A percentile compares a stretch with the other conserved stretches of the same genome.
phyloP scores from a whole-genome alignment of 2,329 filamentous ascomycete genomes.

The Pseudonectria buxi region DNA sequence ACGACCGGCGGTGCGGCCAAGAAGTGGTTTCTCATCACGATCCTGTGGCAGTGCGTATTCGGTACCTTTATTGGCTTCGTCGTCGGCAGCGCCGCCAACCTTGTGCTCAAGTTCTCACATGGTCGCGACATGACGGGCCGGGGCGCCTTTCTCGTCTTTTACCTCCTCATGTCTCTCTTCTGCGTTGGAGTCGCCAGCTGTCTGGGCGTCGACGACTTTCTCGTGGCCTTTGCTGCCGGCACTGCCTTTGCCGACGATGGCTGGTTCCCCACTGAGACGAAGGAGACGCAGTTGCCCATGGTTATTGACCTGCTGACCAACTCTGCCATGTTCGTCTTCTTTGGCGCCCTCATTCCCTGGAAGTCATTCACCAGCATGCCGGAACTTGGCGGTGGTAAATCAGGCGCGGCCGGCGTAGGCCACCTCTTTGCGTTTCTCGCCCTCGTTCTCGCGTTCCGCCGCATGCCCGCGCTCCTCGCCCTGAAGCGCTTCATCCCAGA shows the following conservation, averaged over 20 bases:
- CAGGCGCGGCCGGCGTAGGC: slow-evolving; percentile 35
- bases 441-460: slow-evolving; percentile 89
- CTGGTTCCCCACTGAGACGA: slow-evolving; percentile 97
- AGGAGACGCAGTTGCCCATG: slow-evolving; percentile 97
- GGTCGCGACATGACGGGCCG: slow-evolving; percentile 80
- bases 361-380: slow-evolving; percentile 71
- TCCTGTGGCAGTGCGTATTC: slow-evolving; percentile 94
- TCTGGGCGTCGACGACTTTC: slow-evolving; percentile 83
- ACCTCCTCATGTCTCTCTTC: slow-evolving; percentile 93
- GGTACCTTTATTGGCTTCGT: slow-evolving; percentile 82
- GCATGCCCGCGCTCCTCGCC: slow-evolving; percentile 87
- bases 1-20: slow-evolving; percentile 62
- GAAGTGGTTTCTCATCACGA: slow-evolving; percentile 82
- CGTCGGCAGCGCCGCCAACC: slow-evolving; percentile 82
- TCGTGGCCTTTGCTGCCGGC: slow-evolving; percentile 89
- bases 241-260: slow-evolving; percentile 99
- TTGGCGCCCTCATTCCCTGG: slow-evolving; percentile 97
- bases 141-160: slow-evolving; percentile 97
- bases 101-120: slow-evolving; percentile 84
- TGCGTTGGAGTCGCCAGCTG: slow-evolving; percentile 90
- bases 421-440: slow-evolving; percentile 88
- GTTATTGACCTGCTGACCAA: slow-evolving; percentile 97
- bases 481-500: slow-evolving; percentile 93
- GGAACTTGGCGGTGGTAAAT: slow-evolving; percentile 66
- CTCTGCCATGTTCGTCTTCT: slow-evolving; percentile 95